A percentile compares a stretch with the other conserved stretches of the same genome.
These are phyloP conservation scores for Blastomyces parvus DNA, from an alignment of 2,329 filamentous ascomycete species.

Conservation along the genomic window DNA sequence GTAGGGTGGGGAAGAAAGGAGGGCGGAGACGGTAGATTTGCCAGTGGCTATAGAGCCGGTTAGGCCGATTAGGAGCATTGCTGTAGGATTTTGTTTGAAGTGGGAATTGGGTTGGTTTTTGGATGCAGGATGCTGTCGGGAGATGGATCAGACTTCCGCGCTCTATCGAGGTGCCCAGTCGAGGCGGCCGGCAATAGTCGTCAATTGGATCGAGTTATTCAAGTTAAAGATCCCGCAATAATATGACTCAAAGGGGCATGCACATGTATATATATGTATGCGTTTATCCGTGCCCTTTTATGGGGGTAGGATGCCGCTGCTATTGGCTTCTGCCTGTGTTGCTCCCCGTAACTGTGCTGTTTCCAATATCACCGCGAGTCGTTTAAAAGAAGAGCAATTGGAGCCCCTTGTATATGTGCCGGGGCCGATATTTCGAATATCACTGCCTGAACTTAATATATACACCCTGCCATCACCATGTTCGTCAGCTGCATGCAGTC, in stretches of 20 bases:
- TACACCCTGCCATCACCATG: background rate
- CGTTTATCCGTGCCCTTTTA: background rate
- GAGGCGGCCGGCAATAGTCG: background rate
- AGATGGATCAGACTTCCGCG: background rate
- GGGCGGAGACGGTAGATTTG: slow-evolving; percentile 86
- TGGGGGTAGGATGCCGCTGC: background rate
- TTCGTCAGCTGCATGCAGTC: background rate
- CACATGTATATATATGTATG: background rate
- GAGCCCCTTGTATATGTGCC: background rate
- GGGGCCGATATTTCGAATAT: background rate
- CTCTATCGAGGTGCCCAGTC: background rate
- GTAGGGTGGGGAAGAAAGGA: slow-evolving; percentile 73
- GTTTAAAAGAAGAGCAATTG: no score
- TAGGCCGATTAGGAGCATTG: slow-evolving; percentile 91
- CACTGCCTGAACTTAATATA: background rate
- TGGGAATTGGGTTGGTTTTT: background rate
- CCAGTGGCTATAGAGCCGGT: slow-evolving; percentile 97
- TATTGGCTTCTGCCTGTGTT: background rate
- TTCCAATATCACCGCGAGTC: no score
- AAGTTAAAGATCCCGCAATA: background rate
- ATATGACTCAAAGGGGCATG: background rate
- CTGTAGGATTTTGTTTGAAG: background rate
- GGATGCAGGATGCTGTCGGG: no score
- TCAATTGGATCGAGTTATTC: background rate
- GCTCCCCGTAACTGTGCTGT: background rate